Percentiles rank a stretch among this genome's conserved stretches.
Evolutionary conservation across 2,329 filamentous ascomycete genomes (phyloP).

Genomic region (Tolypocladium cylindrosporum): DNA sequence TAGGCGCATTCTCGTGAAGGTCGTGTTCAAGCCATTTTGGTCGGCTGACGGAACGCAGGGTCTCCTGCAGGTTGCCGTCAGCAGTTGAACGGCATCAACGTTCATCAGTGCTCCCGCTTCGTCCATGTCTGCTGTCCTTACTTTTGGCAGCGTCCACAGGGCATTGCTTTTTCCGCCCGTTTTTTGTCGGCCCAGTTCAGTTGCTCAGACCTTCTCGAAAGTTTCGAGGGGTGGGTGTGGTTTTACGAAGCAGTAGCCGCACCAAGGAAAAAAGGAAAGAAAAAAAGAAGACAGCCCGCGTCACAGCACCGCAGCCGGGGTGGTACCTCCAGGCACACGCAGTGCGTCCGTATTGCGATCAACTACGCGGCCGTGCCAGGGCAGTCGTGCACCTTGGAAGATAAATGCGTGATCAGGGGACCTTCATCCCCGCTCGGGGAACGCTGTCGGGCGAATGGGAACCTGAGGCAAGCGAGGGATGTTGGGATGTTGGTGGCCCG

Average conservation of each 20-base stretch:
- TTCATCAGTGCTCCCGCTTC: background rate
- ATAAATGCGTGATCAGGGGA: background rate
- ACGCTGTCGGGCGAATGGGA: slow-evolving; percentile 2
- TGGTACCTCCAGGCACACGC: background rate
- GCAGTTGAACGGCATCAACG: background rate
- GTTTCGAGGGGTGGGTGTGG: slow-evolving; percentile 1
- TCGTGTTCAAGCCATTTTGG: background rate
- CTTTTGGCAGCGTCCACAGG: background rate
- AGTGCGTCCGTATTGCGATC: background rate
- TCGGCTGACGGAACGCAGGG: background rate
- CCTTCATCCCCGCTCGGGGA: background rate
- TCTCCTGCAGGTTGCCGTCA: background rate
- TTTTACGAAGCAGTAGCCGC: background rate
- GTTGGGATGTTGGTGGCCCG: background rate
- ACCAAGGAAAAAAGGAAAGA: background rate
- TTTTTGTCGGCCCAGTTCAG: background rate
- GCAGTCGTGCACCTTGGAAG: background rate
- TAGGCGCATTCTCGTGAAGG: background rate
- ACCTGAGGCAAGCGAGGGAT: background rate
- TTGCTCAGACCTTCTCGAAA: slow-evolving; percentile 4
- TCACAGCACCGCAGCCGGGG: background rate
- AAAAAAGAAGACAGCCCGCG: background rate
- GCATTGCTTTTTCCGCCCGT: background rate
- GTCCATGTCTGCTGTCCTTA: background rate
- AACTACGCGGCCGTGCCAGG: background rate